These are phyloP conservation scores for Porcisia hertigi DNA, from an alignment of 208 protist genomes.

Conservation along the genomic window DNA sequence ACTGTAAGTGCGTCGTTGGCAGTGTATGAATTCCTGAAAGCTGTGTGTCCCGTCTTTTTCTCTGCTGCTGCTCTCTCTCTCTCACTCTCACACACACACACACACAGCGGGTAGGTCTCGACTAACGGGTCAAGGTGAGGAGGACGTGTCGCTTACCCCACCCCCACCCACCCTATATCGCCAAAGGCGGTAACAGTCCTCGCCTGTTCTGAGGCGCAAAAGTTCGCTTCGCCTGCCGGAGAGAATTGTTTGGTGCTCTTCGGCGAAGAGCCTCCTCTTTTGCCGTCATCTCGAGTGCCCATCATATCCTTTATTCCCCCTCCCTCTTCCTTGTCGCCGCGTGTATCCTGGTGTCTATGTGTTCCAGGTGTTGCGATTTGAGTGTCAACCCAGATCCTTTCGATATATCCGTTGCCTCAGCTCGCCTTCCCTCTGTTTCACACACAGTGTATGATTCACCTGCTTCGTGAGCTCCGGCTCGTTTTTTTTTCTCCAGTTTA, in stretches of 20 bases:
- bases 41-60: too few relatives aligned
- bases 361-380: not conserved
- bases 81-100: too few relatives aligned
- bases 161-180: not conserved
- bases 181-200: not conserved
- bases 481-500: slow-evolving; percentile 11
- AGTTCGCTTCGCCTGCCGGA: not conserved
- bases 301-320: not conserved
- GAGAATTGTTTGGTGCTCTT: not conserved
- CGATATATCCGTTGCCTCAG: not conserved
- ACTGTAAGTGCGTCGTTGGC: too few relatives aligned
- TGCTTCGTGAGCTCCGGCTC: too few relatives aligned
- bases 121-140: too few relatives aligned
- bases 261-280: not conserved
- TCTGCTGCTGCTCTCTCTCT: too few relatives aligned
- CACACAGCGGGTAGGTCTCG: too few relatives aligned
- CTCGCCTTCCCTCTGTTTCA: not conserved
- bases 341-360: not conserved
- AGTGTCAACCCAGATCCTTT: too few relatives aligned
- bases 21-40: too few relatives aligned
- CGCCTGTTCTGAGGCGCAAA: not conserved
- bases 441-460: too few relatives aligned
- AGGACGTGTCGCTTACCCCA: too few relatives aligned
- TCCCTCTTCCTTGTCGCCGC: not conserved
- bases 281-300: not conserved